Conservation (phyloP, 2,329 filamentous ascomycete genomes). For the Massarina eburnea region DNA sequence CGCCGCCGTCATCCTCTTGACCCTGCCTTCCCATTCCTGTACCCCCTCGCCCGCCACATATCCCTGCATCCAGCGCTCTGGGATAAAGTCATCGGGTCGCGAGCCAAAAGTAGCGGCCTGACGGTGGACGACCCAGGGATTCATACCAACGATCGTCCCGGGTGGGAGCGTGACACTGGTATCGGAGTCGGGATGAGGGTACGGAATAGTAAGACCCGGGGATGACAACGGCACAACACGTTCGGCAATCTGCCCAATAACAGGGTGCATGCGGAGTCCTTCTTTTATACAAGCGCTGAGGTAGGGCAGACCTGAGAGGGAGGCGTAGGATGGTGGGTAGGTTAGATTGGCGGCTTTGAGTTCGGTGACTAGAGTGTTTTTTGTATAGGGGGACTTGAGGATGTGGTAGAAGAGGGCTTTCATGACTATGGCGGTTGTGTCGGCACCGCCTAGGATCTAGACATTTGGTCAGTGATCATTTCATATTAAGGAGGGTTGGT, state of each 20-base stretch:
- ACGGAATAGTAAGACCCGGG: slow-evolving; percentile 17
- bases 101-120: slow-evolving; percentile 23
- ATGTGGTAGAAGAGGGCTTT: slow-evolving; percentile 31
- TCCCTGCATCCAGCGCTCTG: slow-evolving; percentile 38
- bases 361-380: slow-evolving; percentile 25
- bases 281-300: slow-evolving; percentile 52
- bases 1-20: slow-evolving; percentile 37
- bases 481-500: neutral
- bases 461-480: neutral
- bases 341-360: slow-evolving; percentile 17
- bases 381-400: slow-evolving; percentile 19
- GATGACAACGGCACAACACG: slow-evolving; percentile 28
- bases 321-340: slow-evolving; percentile 19
- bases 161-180: slow-evolving; percentile 26
- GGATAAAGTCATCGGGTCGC: slow-evolving; percentile 20
- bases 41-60: slow-evolving; percentile 13
- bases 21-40: slow-evolving; percentile 18
- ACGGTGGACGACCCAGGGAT: slow-evolving; percentile 32
- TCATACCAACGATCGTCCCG: slow-evolving; percentile 37
- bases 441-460: slow-evolving; percentile 32
- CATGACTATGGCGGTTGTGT: slow-evolving; percentile 29
- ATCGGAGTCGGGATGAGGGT: slow-evolving; percentile 1
- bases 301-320: slow-evolving; percentile 42
- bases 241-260: slow-evolving; percentile 33
- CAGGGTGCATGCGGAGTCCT: slow-evolving; percentile 48